Evolutionary conservation across 257 asterid genomes (phyloP).

Genomic region (Anisodus tanguticus): DNA sequence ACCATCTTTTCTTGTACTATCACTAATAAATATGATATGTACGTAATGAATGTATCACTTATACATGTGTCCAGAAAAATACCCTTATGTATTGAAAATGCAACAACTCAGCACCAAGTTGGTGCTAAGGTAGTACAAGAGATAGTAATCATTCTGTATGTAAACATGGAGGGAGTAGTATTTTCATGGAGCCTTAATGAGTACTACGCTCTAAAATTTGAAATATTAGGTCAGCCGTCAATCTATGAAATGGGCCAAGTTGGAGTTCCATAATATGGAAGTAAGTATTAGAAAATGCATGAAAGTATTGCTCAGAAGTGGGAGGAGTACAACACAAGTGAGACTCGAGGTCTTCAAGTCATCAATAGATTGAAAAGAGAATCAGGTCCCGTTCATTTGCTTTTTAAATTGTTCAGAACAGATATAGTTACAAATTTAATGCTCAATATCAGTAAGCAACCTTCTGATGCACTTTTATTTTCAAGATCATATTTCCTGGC

Average conservation of each 20-base stretch:
- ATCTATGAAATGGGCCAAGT: not conserved
- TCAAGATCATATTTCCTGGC: not conserved
- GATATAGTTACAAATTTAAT: not conserved
- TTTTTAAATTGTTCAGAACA: not conserved
- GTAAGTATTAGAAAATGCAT: not conserved
- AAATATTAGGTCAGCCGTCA: not conserved
- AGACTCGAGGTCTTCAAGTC: constrained; percentile 11
- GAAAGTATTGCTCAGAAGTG: not conserved
- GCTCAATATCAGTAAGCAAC: not conserved
- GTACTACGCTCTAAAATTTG: not conserved
- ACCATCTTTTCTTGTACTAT: not conserved
- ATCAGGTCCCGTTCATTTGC: not conserved
- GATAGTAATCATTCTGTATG: not conserved
- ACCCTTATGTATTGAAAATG: not conserved
- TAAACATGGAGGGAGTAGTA: constrained; percentile 5
- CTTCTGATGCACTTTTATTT: not conserved
- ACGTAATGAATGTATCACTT: not conserved
- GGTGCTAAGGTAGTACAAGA: not conserved
- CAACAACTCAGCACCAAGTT: not conserved
- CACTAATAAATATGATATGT: not conserved
- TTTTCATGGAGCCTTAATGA: not conserved
- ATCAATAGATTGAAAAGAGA: constrained; percentile 13
- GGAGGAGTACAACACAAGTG: not conserved
- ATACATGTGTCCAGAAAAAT: not conserved
- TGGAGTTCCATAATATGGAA: not conserved